These are phyloP conservation scores for Sclerotinia spermophila DNA, from an alignment of 2,329 filamentous ascomycete genomes.

Conservation along the genomic window DNA sequence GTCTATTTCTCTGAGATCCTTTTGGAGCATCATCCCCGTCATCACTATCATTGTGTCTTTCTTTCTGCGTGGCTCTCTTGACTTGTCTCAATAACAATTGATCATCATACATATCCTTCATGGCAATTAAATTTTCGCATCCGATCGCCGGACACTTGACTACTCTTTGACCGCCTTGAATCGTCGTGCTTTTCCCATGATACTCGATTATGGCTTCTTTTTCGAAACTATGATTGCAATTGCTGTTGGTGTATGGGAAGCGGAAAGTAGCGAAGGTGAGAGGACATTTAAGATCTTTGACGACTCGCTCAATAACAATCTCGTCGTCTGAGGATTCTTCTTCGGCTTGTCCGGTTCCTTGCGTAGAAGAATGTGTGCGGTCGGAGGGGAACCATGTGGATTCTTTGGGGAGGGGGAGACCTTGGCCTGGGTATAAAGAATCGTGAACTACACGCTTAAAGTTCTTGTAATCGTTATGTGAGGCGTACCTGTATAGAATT, in stretches of 20 bases:
- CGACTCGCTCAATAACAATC: constrained; percentile 61
- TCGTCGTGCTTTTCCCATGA: constrained; percentile 19
- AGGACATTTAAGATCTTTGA: constrained; percentile 65
- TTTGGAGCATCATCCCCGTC: constrained; percentile 37
- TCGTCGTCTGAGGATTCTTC: constrained; percentile 58
- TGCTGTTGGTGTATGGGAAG: constrained; percentile 62
- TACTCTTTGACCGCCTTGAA: constrained; percentile 13
- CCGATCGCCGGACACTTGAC: constrained; percentile 63
- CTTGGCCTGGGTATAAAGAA: constrained; percentile 49
- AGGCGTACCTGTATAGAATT: constrained; percentile 47
- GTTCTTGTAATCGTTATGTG: constrained; percentile 56
- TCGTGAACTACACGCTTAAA: constrained; percentile 63
- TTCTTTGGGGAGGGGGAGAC: constrained; percentile 50
- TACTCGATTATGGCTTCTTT: constrained; percentile 58
- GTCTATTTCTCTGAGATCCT: constrained; percentile 6
- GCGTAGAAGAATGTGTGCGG: neutral
- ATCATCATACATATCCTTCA: constrained; percentile 54
- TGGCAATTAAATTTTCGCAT: constrained; percentile 53
- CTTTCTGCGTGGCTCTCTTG: constrained; percentile 47
- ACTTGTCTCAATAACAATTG: constrained; percentile 55
- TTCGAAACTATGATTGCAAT: constrained; percentile 72
- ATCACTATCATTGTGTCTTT: constrained; percentile 44
- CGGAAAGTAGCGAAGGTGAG: constrained; percentile 61
- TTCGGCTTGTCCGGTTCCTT: neutral
- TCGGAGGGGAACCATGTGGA: constrained; percentile 57